Evolutionary conservation across 2,329 filamentous ascomycete genomes (phyloP), one percentile per base, ranked within the genome.

Genomic region (Amylocarpus encephaloides): DNA sequence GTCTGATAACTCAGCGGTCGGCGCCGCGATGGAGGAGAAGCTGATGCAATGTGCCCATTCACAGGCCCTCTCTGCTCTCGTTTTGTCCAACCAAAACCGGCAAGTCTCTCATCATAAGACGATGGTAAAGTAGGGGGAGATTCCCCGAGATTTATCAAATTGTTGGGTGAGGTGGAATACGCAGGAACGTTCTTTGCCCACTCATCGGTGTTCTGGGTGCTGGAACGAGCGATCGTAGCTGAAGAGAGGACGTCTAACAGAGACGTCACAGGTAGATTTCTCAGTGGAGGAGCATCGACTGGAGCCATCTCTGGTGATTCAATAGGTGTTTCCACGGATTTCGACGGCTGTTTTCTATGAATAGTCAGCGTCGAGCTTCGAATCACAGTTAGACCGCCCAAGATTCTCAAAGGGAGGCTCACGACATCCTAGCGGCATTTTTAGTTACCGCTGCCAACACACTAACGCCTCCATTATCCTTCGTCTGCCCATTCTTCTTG

Each of bases 1-100:
- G 64, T 52, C 42, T 82, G 78, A 59, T 74, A 79, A 64, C 78
- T 81, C 53, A 79, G 62, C 5, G 77, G 76, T 22, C 76, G 71
- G 48, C 70, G 68, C 46, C 64, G 66, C 62, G 53, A 60, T 7
- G 64, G 65, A 9, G 65, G 62, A 16, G 64, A 67, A n/a, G 62
- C 58, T 32, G 62, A 64, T 22, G 63, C 48, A 42, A 56, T 41
- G 46, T 62, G 51, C 7, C 55, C 54, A 46, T 56, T 59, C 16
- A 55, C 55, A 19, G 51, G 53, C 13, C 44, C 44, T 46, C 60
- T 59, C 53, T 62, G 63, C 44, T 66, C 64, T 59, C 59, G 54
- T 48, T 56, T 57, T 22, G 52, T 59, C 62, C 62, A 66, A 4
- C 56, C 60, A 50, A 58, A 59, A 44, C 59, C 58, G 6, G 56